phyloP scores from a whole-genome alignment of 768 basidiomycete species.

The Pisolithus microcarpus region DNA sequence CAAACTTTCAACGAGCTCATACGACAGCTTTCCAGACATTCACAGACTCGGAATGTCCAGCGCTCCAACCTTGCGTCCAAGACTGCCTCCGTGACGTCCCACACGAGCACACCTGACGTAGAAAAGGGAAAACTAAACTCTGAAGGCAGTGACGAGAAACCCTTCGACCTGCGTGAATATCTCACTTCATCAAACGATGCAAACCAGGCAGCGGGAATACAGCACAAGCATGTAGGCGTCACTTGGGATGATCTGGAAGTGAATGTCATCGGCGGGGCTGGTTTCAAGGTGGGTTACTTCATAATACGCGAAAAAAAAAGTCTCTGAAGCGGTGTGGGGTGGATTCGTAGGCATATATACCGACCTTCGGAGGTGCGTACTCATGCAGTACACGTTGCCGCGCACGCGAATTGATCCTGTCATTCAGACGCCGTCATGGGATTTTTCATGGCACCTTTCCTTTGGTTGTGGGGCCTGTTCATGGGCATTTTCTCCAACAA shows the following conservation, averaged over 20 bases:
- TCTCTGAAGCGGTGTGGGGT: background rate
- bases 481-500: constrained; percentile 33
- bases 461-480: constrained; percentile 41
- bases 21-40: constrained; percentile 26
- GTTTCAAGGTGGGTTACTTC: constrained; percentile 42
- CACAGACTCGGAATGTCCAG: background rate
- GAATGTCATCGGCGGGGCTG: constrained; percentile 46
- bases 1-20: constrained; percentile 50
- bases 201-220: constrained; percentile 56
- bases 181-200: constrained; percentile 61
- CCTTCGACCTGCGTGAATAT: constrained; percentile 64
- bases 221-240: constrained; percentile 69
- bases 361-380: constrained; percentile 51
- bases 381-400: background rate
- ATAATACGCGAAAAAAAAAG: background rate
- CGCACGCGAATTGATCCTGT: background rate
- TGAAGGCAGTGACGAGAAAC: constrained; percentile 11
- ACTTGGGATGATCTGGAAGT: constrained; percentile 68
- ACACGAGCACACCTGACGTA: constrained; percentile 37
- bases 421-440: constrained; percentile 41
- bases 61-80: constrained; percentile 15
- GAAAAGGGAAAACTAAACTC: constrained; percentile 13
- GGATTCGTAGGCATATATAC: constrained; percentile 39
- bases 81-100: constrained; percentile 18
- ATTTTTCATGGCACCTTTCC: constrained; percentile 47